Base-by-base conservation (phyloP, 2,329 filamentous ascomycete genomes). In the Pseudogymnoascus sp. region DNA sequence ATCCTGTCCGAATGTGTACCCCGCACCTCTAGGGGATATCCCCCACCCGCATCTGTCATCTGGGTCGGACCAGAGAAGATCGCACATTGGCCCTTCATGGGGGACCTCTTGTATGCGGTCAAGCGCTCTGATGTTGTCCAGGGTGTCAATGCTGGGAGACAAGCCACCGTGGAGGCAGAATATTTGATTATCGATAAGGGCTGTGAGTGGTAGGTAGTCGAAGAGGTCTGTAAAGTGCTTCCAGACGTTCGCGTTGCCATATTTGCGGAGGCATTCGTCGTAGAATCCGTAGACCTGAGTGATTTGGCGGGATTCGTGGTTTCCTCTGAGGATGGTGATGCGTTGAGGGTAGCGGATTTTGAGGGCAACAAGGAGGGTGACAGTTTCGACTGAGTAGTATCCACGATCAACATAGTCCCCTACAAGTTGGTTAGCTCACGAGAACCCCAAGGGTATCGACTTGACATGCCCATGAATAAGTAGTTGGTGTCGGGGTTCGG, bases 281-380 rank as follows among this genome's bases (percentile, higher is more conserved):
- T 97, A 97, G 79, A 97, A 97, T 66, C 93, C 93, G 74, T 97
- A 97, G 13, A 97, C 93, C 4, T 91, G 96, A 21, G 93, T 97
- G 68, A 97, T 97, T 76, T 97, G 93, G 64, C 93, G 86, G 50
- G 93, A 97, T 77, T 97, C 93, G 79, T 96, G 92, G 75, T 96
- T 96, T 67, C 93, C 93, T 67, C 93, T 85, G 72, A 97, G 96
- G 44, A 97, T 83, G 3, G 95, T 97, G 80, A 97, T 97, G 69
- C 95, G 91, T 76, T 97, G 92, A 62, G 93, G 95, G 74, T 97
- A 97, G 74, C 93, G 89, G 66, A 97, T 93, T 82, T 97, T 97
- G 71, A 97, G 86, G 74, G 92, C 96, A 62, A 99, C 85, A 10
- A 99, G 87, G 63, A 99, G 89, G 66, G 97, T 87, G 74, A 99